Conservation (phyloP, 2,329 filamentous ascomycete species). For the Verticillium alfalfae region DNA sequence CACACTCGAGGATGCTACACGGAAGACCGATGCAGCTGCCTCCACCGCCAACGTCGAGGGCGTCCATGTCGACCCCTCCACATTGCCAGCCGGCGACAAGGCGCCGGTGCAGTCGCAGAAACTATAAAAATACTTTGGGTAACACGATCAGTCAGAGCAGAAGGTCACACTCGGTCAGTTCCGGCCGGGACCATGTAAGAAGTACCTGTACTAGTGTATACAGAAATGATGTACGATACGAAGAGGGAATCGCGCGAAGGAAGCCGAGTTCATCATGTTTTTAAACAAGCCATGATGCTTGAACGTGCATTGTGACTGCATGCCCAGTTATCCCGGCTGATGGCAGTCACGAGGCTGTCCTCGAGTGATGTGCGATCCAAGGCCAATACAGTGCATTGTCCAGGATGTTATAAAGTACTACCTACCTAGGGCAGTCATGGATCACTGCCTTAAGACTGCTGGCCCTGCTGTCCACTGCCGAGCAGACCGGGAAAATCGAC, state of each 20-base stretch:
- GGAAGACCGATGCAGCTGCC: not conserved
- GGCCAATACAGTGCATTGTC: not conserved
- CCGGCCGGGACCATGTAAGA: not conserved
- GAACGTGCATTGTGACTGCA: not conserved
- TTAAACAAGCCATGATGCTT: not conserved
- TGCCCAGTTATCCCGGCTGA: not conserved
- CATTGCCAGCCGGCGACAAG: slow-evolving; percentile 6
- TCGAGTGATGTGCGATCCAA: not conserved
- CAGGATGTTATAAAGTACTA: not conserved
- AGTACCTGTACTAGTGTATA: not conserved
- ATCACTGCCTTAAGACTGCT: not conserved
- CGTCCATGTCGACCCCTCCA: slow-evolving; percentile 5
- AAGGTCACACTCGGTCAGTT: not conserved
- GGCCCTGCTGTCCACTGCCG: not conserved
- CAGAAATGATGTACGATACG: not conserved
- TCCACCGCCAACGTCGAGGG: not conserved
- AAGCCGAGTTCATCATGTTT: not conserved
- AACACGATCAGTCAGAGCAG: not conserved
- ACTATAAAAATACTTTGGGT: not conserved
- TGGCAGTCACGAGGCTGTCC: not conserved
- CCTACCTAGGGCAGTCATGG: not conserved
- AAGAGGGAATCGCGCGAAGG: not conserved
- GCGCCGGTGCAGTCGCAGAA: slow-evolving; percentile 6
- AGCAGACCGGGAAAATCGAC: not conserved
- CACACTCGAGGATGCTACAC: not conserved